phyloP scores from a whole-genome alignment of 768 basidiomycete genomes.

The Termitomyces sp. region DNA sequence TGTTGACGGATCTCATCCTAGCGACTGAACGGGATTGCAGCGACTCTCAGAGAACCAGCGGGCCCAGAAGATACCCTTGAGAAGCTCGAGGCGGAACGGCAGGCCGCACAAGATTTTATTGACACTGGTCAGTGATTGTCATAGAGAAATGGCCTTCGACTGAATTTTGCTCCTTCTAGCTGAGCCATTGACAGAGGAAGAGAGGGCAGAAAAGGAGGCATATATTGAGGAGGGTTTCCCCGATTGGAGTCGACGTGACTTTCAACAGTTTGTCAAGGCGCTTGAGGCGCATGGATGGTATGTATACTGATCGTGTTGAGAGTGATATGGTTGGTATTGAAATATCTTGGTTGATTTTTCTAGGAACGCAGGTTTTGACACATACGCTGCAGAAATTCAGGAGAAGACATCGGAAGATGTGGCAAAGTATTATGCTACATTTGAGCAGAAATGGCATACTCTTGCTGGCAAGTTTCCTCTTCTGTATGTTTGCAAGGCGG shows the following conservation, averaged over 20 bases:
- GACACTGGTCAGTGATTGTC: constrained; percentile 56
- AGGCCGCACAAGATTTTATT: constrained; percentile 79
- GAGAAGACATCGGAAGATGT: constrained; percentile 81
- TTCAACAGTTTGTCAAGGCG: constrained; percentile 83
- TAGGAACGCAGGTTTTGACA: constrained; percentile 60
- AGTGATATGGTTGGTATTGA: not conserved
- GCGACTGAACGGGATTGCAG: constrained; percentile 64
- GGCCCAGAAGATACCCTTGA: constrained; percentile 78
- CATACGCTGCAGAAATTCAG: constrained; percentile 78
- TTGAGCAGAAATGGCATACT: constrained; percentile 87
- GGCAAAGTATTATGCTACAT: constrained; percentile 71
- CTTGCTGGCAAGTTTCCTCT: constrained; percentile 52
- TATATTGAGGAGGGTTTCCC: constrained; percentile 77
- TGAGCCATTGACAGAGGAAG: constrained; percentile 87
- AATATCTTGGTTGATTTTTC: not conserved
- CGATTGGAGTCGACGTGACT: constrained; percentile 90
- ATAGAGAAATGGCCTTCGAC: not conserved
- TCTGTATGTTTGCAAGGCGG: not conserved
- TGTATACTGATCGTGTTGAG: constrained; percentile 15
- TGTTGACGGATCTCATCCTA: constrained; percentile 16
- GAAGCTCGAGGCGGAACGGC: constrained; percentile 75
- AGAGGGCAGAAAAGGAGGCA: constrained; percentile 74
- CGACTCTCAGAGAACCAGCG: constrained; percentile 57
- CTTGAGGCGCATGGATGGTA: constrained; percentile 70
- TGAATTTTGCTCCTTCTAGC: constrained; percentile 37